Evolutionary conservation across 2,329 filamentous ascomycete genomes (phyloP).

Genomic region (Aspergillus arachidicola): DNA sequence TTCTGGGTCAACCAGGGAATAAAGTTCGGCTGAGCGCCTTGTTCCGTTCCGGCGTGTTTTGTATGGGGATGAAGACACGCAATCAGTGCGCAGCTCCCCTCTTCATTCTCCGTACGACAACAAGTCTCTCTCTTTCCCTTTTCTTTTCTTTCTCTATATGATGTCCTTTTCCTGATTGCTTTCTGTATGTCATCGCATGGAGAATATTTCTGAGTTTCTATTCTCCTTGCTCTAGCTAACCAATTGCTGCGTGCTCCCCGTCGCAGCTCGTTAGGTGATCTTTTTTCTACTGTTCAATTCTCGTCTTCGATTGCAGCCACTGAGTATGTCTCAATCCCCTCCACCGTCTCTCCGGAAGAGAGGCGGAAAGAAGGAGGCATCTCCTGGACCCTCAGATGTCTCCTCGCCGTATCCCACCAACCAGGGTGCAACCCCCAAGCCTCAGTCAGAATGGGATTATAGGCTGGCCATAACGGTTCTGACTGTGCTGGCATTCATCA

Average conservation of each 20-base stretch:
- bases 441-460: constrained; percentile 75
- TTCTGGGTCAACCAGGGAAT: neutral
- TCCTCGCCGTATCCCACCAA: constrained; percentile 22
- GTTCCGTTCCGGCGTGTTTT: constrained; percentile 25
- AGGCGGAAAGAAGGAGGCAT: constrained; percentile 41
- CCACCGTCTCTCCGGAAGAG: constrained; percentile 46
- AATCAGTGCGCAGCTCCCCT: constrained; percentile 15
- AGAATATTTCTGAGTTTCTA: constrained; percentile 6
- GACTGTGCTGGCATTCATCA: constrained; percentile 82
- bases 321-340: constrained; percentile 38
- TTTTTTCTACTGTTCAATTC: constrained; percentile 11
- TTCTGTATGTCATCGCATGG: constrained; percentile 12
- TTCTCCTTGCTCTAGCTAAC: constrained; percentile 8
- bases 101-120: constrained; percentile 1
- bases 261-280: constrained; percentile 15
- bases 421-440: constrained; percentile 21
- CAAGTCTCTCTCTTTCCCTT: constrained; percentile 11
- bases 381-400: constrained; percentile 27
- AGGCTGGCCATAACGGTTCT: constrained; percentile 75
- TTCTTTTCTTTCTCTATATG: constrained; percentile 15
- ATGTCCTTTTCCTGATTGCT: constrained; percentile 22
- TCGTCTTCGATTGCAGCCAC: constrained; percentile 2
- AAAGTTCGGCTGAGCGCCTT: constrained; percentile 21
- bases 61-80: constrained; percentile 24
- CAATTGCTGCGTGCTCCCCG: constrained; percentile 5